Percentiles rank a stretch among this genome's conserved stretches.
phyloP scores from a whole-genome alignment of 106 monocot genomes.

The Apostasia shenzhenica region DNA sequence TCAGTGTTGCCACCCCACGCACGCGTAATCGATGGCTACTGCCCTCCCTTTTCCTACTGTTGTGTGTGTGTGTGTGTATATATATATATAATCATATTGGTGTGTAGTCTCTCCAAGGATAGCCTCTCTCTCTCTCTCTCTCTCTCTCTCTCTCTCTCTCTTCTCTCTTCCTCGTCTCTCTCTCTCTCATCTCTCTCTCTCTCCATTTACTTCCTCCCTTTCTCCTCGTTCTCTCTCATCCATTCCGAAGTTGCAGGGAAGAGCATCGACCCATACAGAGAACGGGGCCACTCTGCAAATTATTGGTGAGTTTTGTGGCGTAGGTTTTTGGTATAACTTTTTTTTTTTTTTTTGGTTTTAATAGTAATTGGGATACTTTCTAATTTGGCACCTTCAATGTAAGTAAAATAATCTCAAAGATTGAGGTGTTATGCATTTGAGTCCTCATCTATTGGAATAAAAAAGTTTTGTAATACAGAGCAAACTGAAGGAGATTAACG shows the following conservation, averaged over 20 bases:
- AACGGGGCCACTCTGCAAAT: background rate
- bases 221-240: too few species aligned
- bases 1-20: slow-evolving; percentile 37
- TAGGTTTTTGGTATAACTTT: too few species aligned
- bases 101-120: background rate
- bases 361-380: too few species aligned
- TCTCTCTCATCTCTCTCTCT: slow-evolving; percentile 7
- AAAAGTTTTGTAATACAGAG: too few species aligned
- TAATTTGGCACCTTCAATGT: background rate
- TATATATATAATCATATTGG: background rate
- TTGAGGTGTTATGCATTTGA: background rate
- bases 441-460: too few species aligned
- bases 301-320: too few species aligned
- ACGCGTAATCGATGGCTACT: slow-evolving; percentile 55
- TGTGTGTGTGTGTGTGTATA: background rate
- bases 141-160: slow-evolving; percentile 5
- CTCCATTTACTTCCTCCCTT: too few species aligned
- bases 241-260: background rate
- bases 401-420: background rate
- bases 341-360: too few species aligned
- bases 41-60: slow-evolving; percentile 9
- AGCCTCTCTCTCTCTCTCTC: slow-evolving; percentile 7
- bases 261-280: background rate
- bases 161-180: slow-evolving; percentile 7
- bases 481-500: too few species aligned